Evolutionary conservation across 78 protist species (phyloP), one percentile per base, ranked within the genome.

Genomic region (Anaeramoeba flamelloides): DNA sequence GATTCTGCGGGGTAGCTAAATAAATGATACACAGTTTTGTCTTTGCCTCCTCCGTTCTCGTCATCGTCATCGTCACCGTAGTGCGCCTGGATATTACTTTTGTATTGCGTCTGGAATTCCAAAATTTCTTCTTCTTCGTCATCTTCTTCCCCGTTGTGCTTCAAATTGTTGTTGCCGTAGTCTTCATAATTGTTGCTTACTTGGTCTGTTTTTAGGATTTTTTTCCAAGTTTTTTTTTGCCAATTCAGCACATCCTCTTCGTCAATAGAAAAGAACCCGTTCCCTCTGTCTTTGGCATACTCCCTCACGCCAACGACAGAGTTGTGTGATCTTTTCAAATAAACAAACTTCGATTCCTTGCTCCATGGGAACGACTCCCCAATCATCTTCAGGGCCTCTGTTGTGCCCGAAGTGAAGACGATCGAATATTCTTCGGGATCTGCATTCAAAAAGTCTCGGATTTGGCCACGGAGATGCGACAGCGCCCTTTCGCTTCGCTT

Each of bases 361-460:
- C 32, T 1, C 92, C 92, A 91, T 12, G 87, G 84, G 77, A 91
- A 89, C 2, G 83, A 84, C 53, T 89, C 92, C 0, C 92, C 92
- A 17, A 91, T 86, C 32, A 82, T 41, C 80, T 87, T 84, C 36
- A 91, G 34, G n/a, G 83, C 69, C 36, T 84, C 94, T 2, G 94
- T 91, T 40, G 89, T 31, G 40, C 88, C 94, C 8, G 89, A 65
- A n/a, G 94, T 91, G 77, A 91, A 91, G 22, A 91, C 76, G 30
- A 89, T 91, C n/a, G 87, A 38, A 64, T 89, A 89, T 37, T 89
- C 81, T 74, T 76, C 39, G 30, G 76, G 39, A 2, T 83, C 79
- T n/a, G 92, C 87, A 40, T 84, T 76, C 39, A 89, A 91, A 31
- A 38, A 77, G 0, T 32, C 12, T 8, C 87, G 33, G 3, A 91